A percentile compares a stretch with the other conserved stretches of the same genome.
phyloP scores from a whole-genome alignment of 129 eudicot species.

The Scalesia atractyloides region DNA sequence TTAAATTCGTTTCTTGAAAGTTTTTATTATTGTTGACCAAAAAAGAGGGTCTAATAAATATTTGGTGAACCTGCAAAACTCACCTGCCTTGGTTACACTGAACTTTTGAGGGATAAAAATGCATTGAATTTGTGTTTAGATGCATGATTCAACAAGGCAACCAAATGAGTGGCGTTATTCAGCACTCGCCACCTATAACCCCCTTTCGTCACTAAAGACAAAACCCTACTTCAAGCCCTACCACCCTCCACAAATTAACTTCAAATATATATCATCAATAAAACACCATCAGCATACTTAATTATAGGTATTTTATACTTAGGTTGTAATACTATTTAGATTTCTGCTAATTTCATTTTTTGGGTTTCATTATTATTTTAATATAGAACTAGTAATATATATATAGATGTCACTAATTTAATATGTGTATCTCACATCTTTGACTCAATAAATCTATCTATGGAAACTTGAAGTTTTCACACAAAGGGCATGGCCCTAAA shows the following conservation, averaged over 20 bases:
- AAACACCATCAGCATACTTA: background rate
- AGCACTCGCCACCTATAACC: conserved; percentile 41
- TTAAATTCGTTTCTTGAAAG: background rate
- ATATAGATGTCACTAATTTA: too few species aligned
- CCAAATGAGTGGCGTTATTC: conserved; percentile 33
- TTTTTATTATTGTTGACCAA: conserved; percentile 20
- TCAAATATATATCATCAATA: background rate
- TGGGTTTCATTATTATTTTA: too few species aligned
- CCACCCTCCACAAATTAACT: conserved; percentile 30
- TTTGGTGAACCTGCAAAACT: conserved; percentile 58
- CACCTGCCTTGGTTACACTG: conserved; percentile 65
- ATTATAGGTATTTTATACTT: too few species aligned
- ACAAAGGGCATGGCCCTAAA: background rate
- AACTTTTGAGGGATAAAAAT: conserved; percentile 43
- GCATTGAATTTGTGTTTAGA: conserved; percentile 60
- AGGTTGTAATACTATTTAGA: background rate
- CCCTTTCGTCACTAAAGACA: conserved; percentile 42
- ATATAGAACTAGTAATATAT: too few species aligned
- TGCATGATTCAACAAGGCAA: conserved; percentile 47
- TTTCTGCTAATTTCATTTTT: too few species aligned
- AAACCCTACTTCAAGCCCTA: conserved; percentile 39
- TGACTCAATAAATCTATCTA: too few species aligned
- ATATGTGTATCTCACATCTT: too few species aligned
- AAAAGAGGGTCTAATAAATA: conserved; percentile 49
- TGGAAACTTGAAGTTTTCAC: background rate